phyloP scores from a whole-genome alignment of 2,329 filamentous ascomycete genomes.

The Huntiella bhutanensis region DNA sequence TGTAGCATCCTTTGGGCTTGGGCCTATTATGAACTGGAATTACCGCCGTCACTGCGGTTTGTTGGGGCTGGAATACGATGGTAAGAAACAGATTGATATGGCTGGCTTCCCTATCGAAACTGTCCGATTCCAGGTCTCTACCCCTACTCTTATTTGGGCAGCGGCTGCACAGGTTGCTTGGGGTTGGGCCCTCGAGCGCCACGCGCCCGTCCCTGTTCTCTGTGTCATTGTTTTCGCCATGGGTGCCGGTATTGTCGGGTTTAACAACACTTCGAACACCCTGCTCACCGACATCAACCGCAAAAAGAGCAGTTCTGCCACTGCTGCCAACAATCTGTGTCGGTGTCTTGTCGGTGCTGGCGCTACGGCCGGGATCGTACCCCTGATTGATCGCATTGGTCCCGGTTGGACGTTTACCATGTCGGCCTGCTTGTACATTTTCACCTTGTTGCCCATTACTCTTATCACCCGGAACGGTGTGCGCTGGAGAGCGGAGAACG shows the following conservation, averaged over 20 bases:
- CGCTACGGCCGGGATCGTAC: conserved; percentile 30
- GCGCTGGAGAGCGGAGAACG: conserved; percentile 1
- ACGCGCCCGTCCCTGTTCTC: conserved; percentile 25
- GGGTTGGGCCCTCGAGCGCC: conserved; percentile 31
- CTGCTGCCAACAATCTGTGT: conserved; percentile 36
- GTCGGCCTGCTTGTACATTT: conserved; percentile 22
- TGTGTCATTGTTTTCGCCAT: conserved; percentile 28
- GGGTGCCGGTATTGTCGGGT: conserved; percentile 31
- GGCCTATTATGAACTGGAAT: conserved; percentile 45
- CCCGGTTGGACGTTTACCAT: conserved; percentile 33
- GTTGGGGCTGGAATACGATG: conserved; percentile 32
- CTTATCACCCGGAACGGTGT: conserved; percentile 20
- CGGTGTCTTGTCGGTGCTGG: conserved; percentile 36
- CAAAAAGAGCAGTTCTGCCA: conserved; percentile 30
- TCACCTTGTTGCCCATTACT: conserved; percentile 23
- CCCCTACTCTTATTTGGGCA: conserved; percentile 32
- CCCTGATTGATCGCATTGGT: conserved; percentile 31
- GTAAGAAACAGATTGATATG: conserved; percentile 31
- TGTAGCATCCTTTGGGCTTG: conserved; percentile 26
- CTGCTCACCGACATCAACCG: conserved; percentile 39
- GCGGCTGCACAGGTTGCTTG: conserved; percentile 28
- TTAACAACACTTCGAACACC: conserved; percentile 32
- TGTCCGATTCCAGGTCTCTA: conserved; percentile 28
- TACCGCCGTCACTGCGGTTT: conserved; percentile 40
- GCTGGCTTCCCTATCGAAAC: conserved; percentile 31